Conservation (phyloP, 2,329 filamentous ascomycete genomes). For the Alternaria longipes region DNA sequence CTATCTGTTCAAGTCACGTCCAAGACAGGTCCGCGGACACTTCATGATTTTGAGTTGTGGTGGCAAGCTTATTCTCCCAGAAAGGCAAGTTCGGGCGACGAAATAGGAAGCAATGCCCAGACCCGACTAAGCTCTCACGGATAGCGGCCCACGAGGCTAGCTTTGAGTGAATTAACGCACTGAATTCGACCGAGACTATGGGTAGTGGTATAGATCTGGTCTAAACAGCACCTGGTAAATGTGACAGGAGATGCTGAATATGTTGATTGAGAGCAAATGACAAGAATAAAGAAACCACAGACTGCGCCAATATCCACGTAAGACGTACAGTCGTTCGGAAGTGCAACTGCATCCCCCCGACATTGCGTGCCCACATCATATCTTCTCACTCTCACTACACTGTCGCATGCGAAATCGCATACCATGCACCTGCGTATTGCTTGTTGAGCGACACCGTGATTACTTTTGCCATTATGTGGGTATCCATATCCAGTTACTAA, state of each 20-base stretch:
- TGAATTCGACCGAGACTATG: conserved; percentile 37
- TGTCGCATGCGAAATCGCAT: conserved; percentile 29
- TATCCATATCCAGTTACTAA: conserved; percentile 50
- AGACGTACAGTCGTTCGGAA: conserved; percentile 47
- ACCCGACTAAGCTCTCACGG: conserved; percentile 22
- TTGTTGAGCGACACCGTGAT: conserved; percentile 42
- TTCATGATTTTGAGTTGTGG: conserved; percentile 9
- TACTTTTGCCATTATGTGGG: conserved; percentile 52
- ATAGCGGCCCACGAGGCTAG: conserved; percentile 24
- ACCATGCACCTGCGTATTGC: conserved; percentile 32
- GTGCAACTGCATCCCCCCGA: conserved; percentile 40
- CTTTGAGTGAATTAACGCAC: conserved; percentile 31
- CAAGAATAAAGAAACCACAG: conserved; percentile 36
- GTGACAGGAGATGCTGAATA: conserved; percentile 43
- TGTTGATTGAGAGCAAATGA: conserved; percentile 36
- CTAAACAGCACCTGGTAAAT: conserved; percentile 45
- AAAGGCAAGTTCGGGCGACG: conserved; percentile 25
- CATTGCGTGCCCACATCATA: conserved; percentile 44
- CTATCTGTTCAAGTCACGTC: not conserved
- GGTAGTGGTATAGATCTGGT: conserved; percentile 37
- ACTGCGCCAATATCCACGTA: conserved; percentile 49
- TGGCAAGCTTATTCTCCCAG: conserved; percentile 25
- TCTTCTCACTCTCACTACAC: conserved; percentile 36
- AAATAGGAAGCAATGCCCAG: conserved; percentile 33
- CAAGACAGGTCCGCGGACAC: not conserved